phyloP scores from a whole-genome alignment of 306 rosid species.

The Prunus davidiana region DNA sequence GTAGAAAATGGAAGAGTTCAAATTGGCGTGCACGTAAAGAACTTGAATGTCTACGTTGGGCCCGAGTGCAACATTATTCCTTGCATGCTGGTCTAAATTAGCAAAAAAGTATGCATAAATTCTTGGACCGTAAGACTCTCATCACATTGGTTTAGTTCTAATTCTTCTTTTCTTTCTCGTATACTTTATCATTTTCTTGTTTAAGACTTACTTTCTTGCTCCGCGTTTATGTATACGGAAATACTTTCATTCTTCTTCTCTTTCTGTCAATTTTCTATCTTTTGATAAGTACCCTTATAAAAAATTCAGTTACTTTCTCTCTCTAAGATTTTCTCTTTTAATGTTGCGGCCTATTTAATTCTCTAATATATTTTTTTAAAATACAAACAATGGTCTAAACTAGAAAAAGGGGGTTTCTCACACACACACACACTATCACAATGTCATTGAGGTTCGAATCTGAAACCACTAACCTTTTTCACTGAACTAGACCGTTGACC shows the following conservation, averaged over 20 bases:
- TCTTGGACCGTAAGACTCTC: background rate
- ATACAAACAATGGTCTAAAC: too few relatives aligned
- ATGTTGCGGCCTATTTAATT: background rate
- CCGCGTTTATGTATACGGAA: background rate
- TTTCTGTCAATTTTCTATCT: too few relatives aligned
- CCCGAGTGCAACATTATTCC: background rate
- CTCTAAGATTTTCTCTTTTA: background rate
- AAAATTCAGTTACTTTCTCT: too few relatives aligned
- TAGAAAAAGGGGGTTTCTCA: rapidly evolving
- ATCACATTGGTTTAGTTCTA: background rate
- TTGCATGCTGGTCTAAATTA: background rate
- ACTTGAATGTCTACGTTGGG: background rate
- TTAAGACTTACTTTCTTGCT: background rate
- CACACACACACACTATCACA: too few relatives aligned
- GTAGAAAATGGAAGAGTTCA: background rate
- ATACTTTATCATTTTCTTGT: background rate
- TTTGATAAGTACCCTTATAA: too few relatives aligned
- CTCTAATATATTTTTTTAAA: background rate
- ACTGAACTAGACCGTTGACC: too few relatives aligned
- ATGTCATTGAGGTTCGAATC: rapidly evolving
- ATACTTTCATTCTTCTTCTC: background rate
- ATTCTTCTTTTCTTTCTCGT: background rate
- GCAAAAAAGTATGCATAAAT: background rate
- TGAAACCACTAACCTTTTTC: too few relatives aligned
- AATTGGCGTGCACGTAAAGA: background rate